Percentiles rank a stretch among this genome's conserved stretches.
Conservation (phyloP, 2,329 filamentous ascomycete species). For the Talaromyces sp. region DNA sequence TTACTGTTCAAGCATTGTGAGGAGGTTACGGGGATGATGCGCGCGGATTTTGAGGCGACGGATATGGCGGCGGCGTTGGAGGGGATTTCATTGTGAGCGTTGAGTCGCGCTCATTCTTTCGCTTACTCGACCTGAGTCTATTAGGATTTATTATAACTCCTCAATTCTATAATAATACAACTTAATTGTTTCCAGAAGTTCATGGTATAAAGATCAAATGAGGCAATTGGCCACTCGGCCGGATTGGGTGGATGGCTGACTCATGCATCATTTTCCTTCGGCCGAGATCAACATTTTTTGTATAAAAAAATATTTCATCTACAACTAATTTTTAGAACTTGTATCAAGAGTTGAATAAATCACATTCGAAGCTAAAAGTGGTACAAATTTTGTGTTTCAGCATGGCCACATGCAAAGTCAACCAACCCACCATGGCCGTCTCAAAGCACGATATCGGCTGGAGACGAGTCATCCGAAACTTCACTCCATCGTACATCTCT, state of each 20-base stretch:
- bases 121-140: neutral
- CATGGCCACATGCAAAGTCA: neutral
- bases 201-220: neutral
- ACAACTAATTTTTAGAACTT: neutral
- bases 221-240: slow-evolving; percentile 1
- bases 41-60: neutral
- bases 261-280: neutral
- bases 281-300: neutral
- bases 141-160: no score
- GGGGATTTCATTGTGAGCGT: neutral
- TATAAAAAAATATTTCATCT: neutral
- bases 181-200: neutral
- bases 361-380: neutral
- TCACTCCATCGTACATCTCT: slow-evolving; percentile 41
- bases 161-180: neutral
- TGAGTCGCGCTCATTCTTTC: neutral
- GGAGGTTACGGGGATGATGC: neutral
- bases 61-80: neutral
- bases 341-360: neutral
- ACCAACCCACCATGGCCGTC: neutral
- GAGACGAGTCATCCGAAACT: slow-evolving; percentile 27
- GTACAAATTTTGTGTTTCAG: neutral
- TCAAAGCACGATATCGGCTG: slow-evolving; percentile 4
- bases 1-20: neutral
- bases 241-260: slow-evolving; percentile 1